A percentile compares a stretch with the other conserved stretches of the same genome.
These are phyloP conservation scores for Cyberlindnera sargentensis DNA, from an alignment of 805 yeast species.

Conservation along the genomic window DNA sequence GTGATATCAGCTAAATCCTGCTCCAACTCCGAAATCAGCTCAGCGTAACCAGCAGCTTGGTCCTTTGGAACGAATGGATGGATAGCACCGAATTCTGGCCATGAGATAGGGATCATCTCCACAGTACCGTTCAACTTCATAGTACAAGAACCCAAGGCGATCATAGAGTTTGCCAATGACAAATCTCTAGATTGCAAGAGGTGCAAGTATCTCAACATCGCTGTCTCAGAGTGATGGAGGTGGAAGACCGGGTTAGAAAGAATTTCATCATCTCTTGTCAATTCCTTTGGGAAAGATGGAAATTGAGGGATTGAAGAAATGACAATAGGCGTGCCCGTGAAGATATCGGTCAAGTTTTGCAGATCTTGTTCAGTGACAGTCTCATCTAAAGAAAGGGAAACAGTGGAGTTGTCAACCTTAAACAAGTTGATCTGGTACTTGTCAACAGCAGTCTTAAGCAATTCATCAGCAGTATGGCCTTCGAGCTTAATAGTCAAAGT, in stretches of 20 bases:
- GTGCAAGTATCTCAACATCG: constrained; percentile 87
- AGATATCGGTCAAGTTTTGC: constrained; percentile 46
- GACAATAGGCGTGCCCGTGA: constrained; percentile 36
- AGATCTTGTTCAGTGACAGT: constrained; percentile 65
- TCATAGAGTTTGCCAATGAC: constrained; percentile 94
- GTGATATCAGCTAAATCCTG: constrained; percentile 85
- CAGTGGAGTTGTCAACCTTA: constrained; percentile 51
- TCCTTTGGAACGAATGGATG: constrained; percentile 91
- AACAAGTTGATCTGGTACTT: constrained; percentile 69
- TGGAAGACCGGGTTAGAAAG: constrained; percentile 76
- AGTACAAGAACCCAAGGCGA: constrained; percentile 95
- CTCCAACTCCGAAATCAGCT: constrained; percentile 70
- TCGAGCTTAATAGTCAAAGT: constrained; percentile 63
- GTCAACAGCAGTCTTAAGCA: constrained; percentile 52
- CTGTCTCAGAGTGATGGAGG: constrained; percentile 86
- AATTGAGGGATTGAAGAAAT: constrained; percentile 26
- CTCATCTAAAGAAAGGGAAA: constrained; percentile 88
- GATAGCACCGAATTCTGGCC: constrained; percentile 84
- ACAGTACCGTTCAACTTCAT: constrained; percentile 96
- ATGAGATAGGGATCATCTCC: constrained; percentile 88
- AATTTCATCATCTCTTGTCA: constrained; percentile 50
- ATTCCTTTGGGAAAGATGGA: constrained; percentile 43
- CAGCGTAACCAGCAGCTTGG: constrained; percentile 84
- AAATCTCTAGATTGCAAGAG: constrained; percentile 80
- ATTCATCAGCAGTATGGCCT: constrained; percentile 44